Base-by-base conservation (phyloP, 2,329 filamentous ascomycete species). In the Penicillium polonicum region DNA sequence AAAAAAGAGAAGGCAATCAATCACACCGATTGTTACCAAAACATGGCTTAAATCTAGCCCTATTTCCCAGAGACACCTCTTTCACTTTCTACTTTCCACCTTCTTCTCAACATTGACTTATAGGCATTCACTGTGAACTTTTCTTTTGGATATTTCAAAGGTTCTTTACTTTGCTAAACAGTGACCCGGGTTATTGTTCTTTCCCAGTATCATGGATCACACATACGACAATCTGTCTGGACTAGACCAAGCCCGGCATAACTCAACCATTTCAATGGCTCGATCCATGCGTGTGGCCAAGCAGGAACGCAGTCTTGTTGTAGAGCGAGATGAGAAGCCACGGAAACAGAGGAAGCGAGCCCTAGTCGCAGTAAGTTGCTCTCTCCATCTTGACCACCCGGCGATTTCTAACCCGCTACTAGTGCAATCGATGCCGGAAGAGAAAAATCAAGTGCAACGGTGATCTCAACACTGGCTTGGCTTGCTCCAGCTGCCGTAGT, bases 371-470 rank as follows among this genome's bases (percentile, higher is more conserved):
- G 82, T 83, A 74, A 55, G 68, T 65, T 15, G 1, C 44, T 35
- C 21, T 48, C 45, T 19, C 27, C 41, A 52, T 35, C 12, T 6
- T 36, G 23, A 46, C 19, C 9, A 39, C 7, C 31, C 44, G 29
- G 17, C 19, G 13, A 12, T 6, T 33, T 51, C 60, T 67, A 43
- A 64, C 44, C 21, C 27, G 27, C 15, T 12, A 21, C 63, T 9
- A 97, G 93, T 97, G 93, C 74, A 85, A 86, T 36, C 86, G 93
- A 65, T 97, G 93, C 76, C 86, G 93, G 60, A 92, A 93, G 78
- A 85, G 93, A 58, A 97, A 97, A 80, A 97, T 97, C 68, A 88
- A 91, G 66, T 97, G 93, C 78, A 96, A 90, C 69, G 93, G 93
- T 43, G 91, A 96, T 71, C 81, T 83, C 35, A 89, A 89, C 33